Conservation (phyloP, 164 flowering plant genomes). For the Chimonanthus salicifolius region DNA sequence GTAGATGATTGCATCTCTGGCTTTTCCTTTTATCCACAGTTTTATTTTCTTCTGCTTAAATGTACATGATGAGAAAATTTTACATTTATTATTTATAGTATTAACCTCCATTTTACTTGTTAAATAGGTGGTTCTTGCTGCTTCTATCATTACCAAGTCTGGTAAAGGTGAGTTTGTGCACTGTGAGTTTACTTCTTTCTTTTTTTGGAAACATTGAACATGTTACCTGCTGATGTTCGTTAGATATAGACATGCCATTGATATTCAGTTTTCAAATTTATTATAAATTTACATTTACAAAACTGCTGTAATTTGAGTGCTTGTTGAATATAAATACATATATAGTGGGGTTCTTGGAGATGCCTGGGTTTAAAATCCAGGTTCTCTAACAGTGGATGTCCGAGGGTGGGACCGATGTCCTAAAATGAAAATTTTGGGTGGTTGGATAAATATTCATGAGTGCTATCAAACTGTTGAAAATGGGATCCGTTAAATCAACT, state of each 20-base stretch:
- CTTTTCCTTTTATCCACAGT: neutral
- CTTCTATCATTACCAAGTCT: constrained; percentile 40
- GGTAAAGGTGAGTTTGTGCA: constrained; percentile 38
- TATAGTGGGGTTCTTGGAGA: neutral
- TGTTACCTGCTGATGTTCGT: neutral
- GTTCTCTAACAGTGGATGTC: no score
- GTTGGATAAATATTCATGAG: no score
- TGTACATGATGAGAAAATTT: neutral
- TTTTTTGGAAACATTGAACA: neutral
- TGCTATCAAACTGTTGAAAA: no score
- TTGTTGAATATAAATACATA: neutral
- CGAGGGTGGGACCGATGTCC: no score
- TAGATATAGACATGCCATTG: neutral
- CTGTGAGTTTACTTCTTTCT: neutral
- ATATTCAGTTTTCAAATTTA: neutral
- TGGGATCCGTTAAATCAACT: no score
- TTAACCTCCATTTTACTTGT: neutral
- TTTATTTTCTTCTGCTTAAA: neutral
- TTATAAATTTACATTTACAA: neutral
- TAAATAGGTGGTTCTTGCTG: constrained; percentile 48
- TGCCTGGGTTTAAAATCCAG: no score
- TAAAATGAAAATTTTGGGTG: no score
- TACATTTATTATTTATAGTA: neutral
- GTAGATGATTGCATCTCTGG: neutral
- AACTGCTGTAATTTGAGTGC: neutral